Evolutionary conservation across 345 rosid species (phyloP).

Genomic region (Bruguiera parviflora): DNA sequence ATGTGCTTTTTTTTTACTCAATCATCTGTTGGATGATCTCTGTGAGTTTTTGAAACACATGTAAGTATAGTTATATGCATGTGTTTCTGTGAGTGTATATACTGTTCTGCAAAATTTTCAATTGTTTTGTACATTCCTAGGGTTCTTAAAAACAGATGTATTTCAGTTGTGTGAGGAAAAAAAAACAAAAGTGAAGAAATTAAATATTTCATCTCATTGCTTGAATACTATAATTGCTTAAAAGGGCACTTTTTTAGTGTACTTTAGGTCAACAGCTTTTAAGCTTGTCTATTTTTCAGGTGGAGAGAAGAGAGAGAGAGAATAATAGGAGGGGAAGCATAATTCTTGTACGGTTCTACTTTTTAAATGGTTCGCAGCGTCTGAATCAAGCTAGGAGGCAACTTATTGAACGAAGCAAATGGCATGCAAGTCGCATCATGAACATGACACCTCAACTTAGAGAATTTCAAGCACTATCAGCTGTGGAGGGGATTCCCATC

Average conservation of each 20-base stretch:
- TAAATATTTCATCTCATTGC: no score
- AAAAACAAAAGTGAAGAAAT: no score
- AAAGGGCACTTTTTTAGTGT: no score
- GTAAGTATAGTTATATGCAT: neutral
- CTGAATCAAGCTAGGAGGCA: constrained; percentile 86
- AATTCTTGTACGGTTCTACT: constrained; percentile 70
- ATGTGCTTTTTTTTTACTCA: neutral
- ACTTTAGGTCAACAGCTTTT: no score
- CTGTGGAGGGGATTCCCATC: constrained; percentile 63
- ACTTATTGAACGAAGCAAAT: constrained; percentile 91
- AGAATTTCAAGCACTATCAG: constrained; percentile 91
- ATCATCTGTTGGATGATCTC: constrained; percentile 6
- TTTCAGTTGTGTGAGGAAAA: neutral
- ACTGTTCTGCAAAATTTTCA: no score
- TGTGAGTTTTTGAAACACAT: neutral
- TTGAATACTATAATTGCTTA: no score
- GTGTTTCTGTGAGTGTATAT: neutral
- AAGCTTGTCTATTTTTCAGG: constrained; percentile 45
- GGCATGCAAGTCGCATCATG: constrained; percentile 90
- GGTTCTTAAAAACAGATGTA: neutral
- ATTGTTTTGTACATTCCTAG: neutral
- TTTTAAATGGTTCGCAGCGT: constrained; percentile 69
- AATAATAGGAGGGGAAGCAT: constrained; percentile 64
- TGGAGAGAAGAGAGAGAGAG: constrained; percentile 96
- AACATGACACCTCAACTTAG: constrained; percentile 88